A percentile compares a stretch with the other conserved stretches of the same genome.
phyloP scores from a whole-genome alignment of 371 early-diverging fungal genomes.

The Rhizopus delemar region DNA sequence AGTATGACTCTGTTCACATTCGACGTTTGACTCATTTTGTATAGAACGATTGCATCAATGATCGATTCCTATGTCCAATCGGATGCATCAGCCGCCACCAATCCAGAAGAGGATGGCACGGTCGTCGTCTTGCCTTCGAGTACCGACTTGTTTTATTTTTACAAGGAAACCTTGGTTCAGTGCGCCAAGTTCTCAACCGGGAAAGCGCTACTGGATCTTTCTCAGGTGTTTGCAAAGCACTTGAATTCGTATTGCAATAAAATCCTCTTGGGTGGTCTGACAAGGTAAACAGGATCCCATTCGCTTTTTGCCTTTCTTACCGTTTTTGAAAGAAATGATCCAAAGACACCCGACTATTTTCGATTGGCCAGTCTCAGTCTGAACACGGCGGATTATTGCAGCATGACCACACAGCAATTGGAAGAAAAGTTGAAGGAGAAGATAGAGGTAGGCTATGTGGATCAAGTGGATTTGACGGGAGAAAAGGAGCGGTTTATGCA shows the following conservation, averaged over 20 bases:
- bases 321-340: constrained; percentile 58
- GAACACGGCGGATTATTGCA: constrained; percentile 94
- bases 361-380: constrained; percentile 73
- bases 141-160: constrained; percentile 87
- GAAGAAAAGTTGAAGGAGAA: constrained; percentile 85
- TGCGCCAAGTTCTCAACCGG: constrained; percentile 84
- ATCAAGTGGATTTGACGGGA: constrained; percentile 65
- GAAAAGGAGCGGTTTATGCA: constrained; percentile 79
- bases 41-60: constrained; percentile 60
- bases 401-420: constrained; percentile 78
- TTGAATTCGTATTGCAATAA: constrained; percentile 72
- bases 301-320: neutral
- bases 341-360: constrained; percentile 60
- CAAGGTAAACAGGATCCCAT: constrained; percentile 45
- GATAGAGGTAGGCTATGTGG: constrained; percentile 66
- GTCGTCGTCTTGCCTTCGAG: constrained; percentile 79
- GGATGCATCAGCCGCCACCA: constrained; percentile 54
- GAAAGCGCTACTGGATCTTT: constrained; percentile 78
- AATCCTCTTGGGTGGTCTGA: constrained; percentile 68
- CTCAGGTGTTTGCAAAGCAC: constrained; percentile 76
- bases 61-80: constrained; percentile 56
- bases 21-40: too few species aligned
- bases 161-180: constrained; percentile 82
- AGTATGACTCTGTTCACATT: constrained; percentile 4
- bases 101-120: constrained; percentile 62